These are phyloP conservation scores for Podochytrium sp. DNA, from an alignment of 192 early-diverging fungal species.

Conservation along the genomic window DNA sequence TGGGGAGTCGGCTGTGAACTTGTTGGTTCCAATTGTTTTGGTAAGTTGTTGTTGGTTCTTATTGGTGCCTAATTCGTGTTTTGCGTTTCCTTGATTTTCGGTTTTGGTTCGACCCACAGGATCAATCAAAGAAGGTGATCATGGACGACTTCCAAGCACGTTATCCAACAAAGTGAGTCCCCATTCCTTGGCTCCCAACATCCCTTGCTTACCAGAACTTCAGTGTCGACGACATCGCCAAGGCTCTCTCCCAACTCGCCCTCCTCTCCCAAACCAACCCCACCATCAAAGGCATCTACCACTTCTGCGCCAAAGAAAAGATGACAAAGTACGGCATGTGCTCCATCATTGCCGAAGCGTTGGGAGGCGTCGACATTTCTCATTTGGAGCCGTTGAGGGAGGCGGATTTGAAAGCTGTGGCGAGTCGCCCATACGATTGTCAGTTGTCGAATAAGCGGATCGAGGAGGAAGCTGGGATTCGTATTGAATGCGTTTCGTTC, in stretches of 20 bases:
- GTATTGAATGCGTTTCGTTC: constrained; percentile 54
- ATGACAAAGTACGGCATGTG: constrained; percentile 77
- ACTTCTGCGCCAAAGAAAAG: constrained; percentile 64
- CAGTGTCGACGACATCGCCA: constrained; percentile 17
- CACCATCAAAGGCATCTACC: constrained; percentile 56
- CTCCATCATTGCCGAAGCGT: constrained; percentile 56
- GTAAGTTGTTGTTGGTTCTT: constrained; percentile 27
- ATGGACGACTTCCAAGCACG: constrained; percentile 75
- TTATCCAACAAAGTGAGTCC: constrained; percentile 74
- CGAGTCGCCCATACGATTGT: constrained; percentile 63
- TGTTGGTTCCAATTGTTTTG: constrained; percentile 68
- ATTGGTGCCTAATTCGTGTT: neutral
- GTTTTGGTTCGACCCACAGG: too few relatives aligned
- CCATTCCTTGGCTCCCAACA: neutral
- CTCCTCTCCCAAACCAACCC: neutral
- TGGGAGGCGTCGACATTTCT: constrained; percentile 47
- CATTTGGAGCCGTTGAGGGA: constrained; percentile 53
- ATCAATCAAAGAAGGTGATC: constrained; percentile 44
- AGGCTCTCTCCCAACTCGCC: neutral
- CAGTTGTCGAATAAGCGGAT: constrained; percentile 68
- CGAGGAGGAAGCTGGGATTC: constrained; percentile 54
- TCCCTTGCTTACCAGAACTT: neutral
- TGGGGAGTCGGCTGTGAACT: constrained; percentile 78
- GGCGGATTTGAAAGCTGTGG: constrained; percentile 31
- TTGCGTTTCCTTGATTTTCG: constrained; percentile 7